Percentiles rank a stretch among this genome's conserved stretches.
These are phyloP conservation scores for Flaveria sonorensis DNA, from an alignment of 129 eudicot genomes.

Conservation along the genomic window DNA sequence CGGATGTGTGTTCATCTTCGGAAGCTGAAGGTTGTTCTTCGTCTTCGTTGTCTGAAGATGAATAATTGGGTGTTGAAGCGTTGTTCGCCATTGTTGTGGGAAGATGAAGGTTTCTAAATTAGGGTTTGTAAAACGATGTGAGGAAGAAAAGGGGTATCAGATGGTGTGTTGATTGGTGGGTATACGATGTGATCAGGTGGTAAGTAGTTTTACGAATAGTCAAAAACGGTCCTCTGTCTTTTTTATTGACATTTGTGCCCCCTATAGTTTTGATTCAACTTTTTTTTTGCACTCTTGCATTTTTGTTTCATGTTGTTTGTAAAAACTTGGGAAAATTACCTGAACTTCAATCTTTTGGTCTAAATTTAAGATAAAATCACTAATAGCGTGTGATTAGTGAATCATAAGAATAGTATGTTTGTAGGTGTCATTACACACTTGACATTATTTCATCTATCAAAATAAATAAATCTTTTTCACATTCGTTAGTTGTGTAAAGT, in stretches of 20 bases:
- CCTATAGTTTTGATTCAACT: too few relatives aligned
- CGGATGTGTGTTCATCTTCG: conserved; percentile 33
- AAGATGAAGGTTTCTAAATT: conserved; percentile 20
- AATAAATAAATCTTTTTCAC: too few relatives aligned
- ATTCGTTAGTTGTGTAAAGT: too few relatives aligned
- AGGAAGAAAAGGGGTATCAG: conserved; percentile 25
- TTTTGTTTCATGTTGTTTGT: too few relatives aligned
- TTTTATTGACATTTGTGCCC: background rate
- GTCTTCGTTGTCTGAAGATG: conserved; percentile 20
- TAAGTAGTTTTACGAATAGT: background rate
- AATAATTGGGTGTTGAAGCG: conserved; percentile 27
- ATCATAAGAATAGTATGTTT: too few relatives aligned
- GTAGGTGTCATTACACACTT: too few relatives aligned
- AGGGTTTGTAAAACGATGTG: conserved; percentile 35
- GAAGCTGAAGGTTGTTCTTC: conserved; percentile 32
- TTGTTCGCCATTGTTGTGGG: conserved; percentile 32
- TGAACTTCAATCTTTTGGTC: too few relatives aligned
- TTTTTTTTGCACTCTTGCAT: too few relatives aligned
- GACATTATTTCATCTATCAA: too few relatives aligned
- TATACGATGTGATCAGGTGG: background rate
- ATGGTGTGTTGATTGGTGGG: background rate
- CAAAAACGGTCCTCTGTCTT: background rate
- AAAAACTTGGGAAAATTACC: too few relatives aligned
- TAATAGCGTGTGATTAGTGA: too few relatives aligned
- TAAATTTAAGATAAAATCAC: too few relatives aligned